Base-by-base conservation (phyloP, 371 early-diverging fungal species). In the Actinomortierella wolfii region DNA sequence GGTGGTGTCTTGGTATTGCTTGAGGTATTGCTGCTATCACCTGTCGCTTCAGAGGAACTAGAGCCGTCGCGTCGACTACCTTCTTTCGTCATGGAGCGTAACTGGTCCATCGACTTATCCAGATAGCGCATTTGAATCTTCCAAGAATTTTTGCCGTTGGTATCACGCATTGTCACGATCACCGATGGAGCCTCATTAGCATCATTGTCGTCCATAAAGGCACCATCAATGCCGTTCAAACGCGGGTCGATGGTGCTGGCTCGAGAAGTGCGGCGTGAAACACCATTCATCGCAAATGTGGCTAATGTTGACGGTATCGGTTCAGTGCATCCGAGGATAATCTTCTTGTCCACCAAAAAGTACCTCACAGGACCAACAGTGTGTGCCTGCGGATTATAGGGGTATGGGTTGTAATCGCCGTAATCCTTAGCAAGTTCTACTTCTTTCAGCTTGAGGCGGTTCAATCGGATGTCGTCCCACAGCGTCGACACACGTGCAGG, bases 111-210 rank as follows among this genome's bases (percentile, higher is more conserved):
- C 14, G 50, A 11, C 4, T 57, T 67, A 39, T 83, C 83, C 18
- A 75, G 62, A 60, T 89, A 88, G 42, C 71, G 68, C 15, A 85
- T 67, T 47, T 79, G 77, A 25, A 84, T 75, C 20, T 81, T 81
- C 91, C 91, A 93, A 0, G 86, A 79, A 66, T 88, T 89, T 64
- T 83, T 86, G 17, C 93, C 93, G 9, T 81, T 87, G 1, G 86
- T 78, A 57, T 93, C 91, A 41, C 92, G 83, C 55, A 89, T 67
- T 0, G 90, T 77, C 7, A 86, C 62, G 0, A 83, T 68, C 14
- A 83, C 63, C 24, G 82, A 76, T 1, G 85, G 83, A 0, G 75
- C 62, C n/a, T 66, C 49, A 9, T 59, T 59, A 11, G 34, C 34
- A 34, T 34, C 34, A 0, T 39, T 47, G 1, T 67, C 78, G 43